Conservation (phyloP, 352 stramenopile genomes). For the Pythium phragmitis region DNA sequence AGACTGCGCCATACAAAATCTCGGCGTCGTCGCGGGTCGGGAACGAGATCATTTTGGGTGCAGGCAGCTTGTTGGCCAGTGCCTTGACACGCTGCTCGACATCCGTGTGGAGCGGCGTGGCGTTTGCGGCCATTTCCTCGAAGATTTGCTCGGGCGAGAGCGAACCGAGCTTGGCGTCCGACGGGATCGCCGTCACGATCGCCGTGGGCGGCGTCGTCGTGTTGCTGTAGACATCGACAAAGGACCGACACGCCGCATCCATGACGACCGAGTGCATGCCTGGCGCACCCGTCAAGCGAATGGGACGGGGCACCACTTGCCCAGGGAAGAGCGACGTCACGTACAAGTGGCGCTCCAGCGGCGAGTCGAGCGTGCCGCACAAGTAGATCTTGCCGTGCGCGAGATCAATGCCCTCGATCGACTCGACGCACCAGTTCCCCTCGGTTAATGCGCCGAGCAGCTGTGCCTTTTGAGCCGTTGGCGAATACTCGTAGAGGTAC, state of each 20-base stretch:
- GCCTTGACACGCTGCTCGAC: constrained; percentile 58
- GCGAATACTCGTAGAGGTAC: constrained; percentile 93
- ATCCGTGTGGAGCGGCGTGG: constrained; percentile 57
- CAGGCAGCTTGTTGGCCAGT: constrained; percentile 53
- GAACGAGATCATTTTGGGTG: constrained; percentile 71
- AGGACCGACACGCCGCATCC: constrained; percentile 77
- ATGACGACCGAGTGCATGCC: constrained; percentile 92
- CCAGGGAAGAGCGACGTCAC: constrained; percentile 64
- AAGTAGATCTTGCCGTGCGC: constrained; percentile 86
- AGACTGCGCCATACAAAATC: constrained; percentile 92
- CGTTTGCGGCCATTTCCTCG: constrained; percentile 37
- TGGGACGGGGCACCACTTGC: constrained; percentile 41
- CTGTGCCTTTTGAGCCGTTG: constrained; percentile 34
- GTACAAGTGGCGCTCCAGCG: constrained; percentile 92
- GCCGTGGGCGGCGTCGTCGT: constrained; percentile 62
- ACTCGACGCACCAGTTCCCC: constrained; percentile 76
- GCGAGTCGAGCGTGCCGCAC: constrained; percentile 82
- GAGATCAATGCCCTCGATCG: constrained; percentile 81
- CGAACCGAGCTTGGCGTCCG: constrained; percentile 37
- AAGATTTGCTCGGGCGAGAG: constrained; percentile 36
- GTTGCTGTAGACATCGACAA: constrained; percentile 86
- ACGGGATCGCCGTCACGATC: constrained; percentile 49
- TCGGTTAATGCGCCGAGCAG: constrained; percentile 63
- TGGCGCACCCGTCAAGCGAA: constrained; percentile 70
- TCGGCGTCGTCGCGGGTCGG: constrained; percentile 83